phyloP scores from a whole-genome alignment of 305 asterid species.

The Salvia sclarea region DNA sequence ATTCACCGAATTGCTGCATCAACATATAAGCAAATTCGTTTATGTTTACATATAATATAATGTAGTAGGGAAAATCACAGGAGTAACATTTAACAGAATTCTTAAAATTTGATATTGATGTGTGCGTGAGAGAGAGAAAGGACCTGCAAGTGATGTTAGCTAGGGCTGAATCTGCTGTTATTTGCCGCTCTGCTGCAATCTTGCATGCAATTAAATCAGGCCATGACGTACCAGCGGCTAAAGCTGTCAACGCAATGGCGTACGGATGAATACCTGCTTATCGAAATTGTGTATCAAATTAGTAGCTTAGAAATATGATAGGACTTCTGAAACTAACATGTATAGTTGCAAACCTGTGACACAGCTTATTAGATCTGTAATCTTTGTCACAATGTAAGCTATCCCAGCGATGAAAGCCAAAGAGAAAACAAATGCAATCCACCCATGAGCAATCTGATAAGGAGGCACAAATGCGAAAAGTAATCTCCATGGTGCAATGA shows the following conservation, averaged over 20 bases:
- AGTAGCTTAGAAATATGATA: constrained; percentile 7
- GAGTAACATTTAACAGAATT: neutral
- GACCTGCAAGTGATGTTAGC: constrained; percentile 98
- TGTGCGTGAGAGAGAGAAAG: neutral
- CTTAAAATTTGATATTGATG: neutral
- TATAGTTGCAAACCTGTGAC: constrained; percentile 59
- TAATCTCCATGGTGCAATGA: constrained; percentile 80
- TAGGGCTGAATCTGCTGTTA: constrained; percentile 93
- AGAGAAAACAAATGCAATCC: constrained; percentile 86
- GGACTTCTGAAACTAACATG: neutral
- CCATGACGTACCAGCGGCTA: constrained; percentile 97
- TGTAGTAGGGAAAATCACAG: neutral
- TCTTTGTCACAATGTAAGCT: constrained; percentile 77
- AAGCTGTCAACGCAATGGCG: constrained; percentile 83
- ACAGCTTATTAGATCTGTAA: constrained; percentile 85
- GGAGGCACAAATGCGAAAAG: constrained; percentile 90
- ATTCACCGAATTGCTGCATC: constrained; percentile 88
- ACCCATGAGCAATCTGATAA: constrained; percentile 89
- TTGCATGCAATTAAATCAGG: constrained; percentile 97
- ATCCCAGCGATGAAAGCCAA: constrained; percentile 78
- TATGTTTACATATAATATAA: neutral
- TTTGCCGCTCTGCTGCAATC: constrained; percentile 96
- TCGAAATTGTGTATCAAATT: neutral
- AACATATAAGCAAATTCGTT: neutral
- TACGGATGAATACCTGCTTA: constrained; percentile 55